Evolutionary conservation across 129 eudicot species (phyloP), one percentile per base, ranked within the genome.

Genomic region (Lactuca sativa): DNA sequence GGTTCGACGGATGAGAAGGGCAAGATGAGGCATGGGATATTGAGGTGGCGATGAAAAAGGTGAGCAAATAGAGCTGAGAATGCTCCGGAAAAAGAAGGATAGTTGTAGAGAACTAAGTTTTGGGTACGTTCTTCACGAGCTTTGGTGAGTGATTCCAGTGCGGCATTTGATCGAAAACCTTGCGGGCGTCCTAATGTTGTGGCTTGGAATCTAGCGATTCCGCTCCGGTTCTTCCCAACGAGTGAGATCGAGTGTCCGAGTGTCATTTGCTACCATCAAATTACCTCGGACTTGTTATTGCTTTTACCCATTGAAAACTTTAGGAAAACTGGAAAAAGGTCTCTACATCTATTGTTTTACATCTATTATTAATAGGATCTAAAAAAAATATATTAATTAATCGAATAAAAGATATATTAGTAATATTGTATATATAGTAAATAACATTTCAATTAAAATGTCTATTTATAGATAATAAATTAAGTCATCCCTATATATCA

Each of bases 11-110:
- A 69, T 14, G 97, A 92, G 72, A 88, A 92, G 25, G 97, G 97
- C 62, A 92, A 69, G 66, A 92, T 73, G 74, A 88, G 89, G 84
- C 82, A 88, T 25, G 97, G 97, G 12, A 81, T 71, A 48, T 75
- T 67, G 69, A 92, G 83, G 17, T 81, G 95, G 40, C 72, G 77
- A 81, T 92, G 97, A 80, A 82, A 88, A 38, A 86, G 72, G 64
- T 82, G 82, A 36, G 97, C 88, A 34, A 88, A 92, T 7, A 92
- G 81, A 53, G 97, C 97, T 0, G 91, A 85, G 60, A 78, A 88
- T 12, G 96, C 96, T 40, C 96, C 97, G 60, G 96, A 86, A 54
- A 88, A 84, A 2, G 97, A 92, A 47, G 97, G 96, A 75, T 92
- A 92, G 48, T 88, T 88, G 86, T 92, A 92, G 31, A 92, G 84